Conservation (phyloP, 2,329 filamentous ascomycete genomes). For the Colletotrichum tropicale region DNA sequence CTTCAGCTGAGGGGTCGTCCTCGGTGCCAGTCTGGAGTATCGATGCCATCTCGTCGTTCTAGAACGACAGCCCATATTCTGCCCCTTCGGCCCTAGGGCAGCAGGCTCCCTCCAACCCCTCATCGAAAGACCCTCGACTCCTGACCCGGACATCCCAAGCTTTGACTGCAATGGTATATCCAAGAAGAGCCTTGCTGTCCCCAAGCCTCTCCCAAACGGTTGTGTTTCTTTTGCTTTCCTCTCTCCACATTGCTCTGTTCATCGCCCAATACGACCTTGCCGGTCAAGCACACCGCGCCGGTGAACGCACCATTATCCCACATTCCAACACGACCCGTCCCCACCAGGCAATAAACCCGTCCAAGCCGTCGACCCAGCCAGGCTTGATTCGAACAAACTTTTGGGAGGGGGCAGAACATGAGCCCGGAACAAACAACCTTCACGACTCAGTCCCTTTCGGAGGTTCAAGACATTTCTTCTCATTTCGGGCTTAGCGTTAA, state of each 20-base stretch:
- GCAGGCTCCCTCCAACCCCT: neutral
- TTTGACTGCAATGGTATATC: slow-evolving; percentile 3
- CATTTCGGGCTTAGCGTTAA: neutral
- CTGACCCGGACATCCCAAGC: neutral
- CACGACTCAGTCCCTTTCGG: neutral
- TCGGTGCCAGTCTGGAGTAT: neutral
- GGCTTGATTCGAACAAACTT: neutral
- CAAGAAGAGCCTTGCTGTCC: neutral
- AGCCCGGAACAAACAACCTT: slow-evolving; percentile 6
- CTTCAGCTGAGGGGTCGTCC: neutral
- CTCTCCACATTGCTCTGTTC: neutral
- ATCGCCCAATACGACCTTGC: neutral
- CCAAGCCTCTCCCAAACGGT: neutral
- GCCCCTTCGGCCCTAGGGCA: neutral
- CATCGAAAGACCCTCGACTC: neutral
- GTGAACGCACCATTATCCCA: neutral
- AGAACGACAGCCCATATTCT: neutral
- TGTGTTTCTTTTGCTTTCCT: neutral
- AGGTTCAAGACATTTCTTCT: neutral
- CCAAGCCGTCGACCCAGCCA: neutral
- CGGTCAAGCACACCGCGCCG: neutral
- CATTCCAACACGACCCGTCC: neutral
- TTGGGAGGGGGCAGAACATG: neutral
- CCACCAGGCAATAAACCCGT: neutral
- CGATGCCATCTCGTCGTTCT: neutral